These are phyloP conservation scores for Fusarium sarcochroum DNA, from an alignment of 2,329 filamentous ascomycete genomes.

Conservation along the genomic window DNA sequence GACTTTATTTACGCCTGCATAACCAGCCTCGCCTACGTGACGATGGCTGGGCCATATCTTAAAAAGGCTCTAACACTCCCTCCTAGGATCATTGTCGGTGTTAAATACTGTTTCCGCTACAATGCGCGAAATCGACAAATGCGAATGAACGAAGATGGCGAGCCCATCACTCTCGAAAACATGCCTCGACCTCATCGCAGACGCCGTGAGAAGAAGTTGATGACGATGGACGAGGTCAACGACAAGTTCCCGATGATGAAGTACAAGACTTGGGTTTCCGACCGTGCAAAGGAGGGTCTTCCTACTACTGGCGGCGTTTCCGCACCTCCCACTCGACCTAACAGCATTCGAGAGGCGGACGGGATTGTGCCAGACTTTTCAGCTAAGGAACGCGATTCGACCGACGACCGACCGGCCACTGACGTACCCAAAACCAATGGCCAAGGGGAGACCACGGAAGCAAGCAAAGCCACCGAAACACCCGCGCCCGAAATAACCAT, in stretches of 20 bases:
- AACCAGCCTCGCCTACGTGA: conserved; percentile 65
- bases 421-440: conserved; percentile 33
- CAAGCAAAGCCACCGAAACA: conserved; percentile 18
- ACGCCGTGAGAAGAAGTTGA: conserved; percentile 95
- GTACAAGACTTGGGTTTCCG: conserved; percentile 94
- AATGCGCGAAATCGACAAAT: conserved; percentile 91
- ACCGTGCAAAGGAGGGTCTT: conserved; percentile 85
- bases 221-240: conserved; percentile 99
- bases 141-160: conserved; percentile 83
- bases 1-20: conserved; percentile 50
- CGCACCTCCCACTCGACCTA: conserved; percentile 78
- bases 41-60: conserved; percentile 61
- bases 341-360: conserved; percentile 78
- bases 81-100: conserved; percentile 96
- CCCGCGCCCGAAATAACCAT: conserved; percentile 35
- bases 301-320: conserved; percentile 88
- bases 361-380: conserved; percentile 64
- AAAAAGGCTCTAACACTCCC: conserved; percentile 44
- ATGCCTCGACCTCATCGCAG: conserved; percentile 89
- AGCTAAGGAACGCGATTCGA: conserved; percentile 62
- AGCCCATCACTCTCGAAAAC: conserved; percentile 87
- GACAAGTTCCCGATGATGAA: conserved; percentile 96
- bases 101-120: conserved; percentile 99
- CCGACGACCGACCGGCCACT: conserved; percentile 57
- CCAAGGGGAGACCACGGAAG: conserved; percentile 39